Base-by-base conservation (phyloP, 1,284 basidiomycete genomes). In the Fistulinella staudtii region DNA sequence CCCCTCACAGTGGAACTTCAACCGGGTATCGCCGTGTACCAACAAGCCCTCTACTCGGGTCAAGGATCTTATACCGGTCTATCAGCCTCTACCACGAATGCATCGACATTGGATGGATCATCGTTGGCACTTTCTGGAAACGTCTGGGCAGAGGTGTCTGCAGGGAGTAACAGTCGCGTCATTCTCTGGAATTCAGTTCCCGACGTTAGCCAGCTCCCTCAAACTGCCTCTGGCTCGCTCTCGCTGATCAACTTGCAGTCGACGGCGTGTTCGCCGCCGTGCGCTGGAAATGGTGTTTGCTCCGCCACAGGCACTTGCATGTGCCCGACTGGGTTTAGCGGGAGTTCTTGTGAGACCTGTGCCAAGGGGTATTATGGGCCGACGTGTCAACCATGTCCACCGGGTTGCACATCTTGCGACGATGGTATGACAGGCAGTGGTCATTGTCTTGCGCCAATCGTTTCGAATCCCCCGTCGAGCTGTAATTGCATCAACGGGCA, bases 401-500 rank as follows among this genome's bases (percentile, higher is more conserved):
- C 68, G 3, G 78, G 75, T 8, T 91, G 89, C 61, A 53, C 68
- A 0, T 67, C 73, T 13, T 92, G 89, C 58, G 84, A 89, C 52
- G 79, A 87, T 22, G 89, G 89, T 7, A 80, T 86, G 33, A 75
- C 79, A 0, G 88, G 89, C 0, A 75, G 77, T 0, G 89, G 89
- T 0, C 69, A 69, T 40, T 92, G 89, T 59, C 71, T 88, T 46
- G 63, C 67, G 10, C 61, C 76, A 3, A 60, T 66, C 6, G 69
- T 79, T 24, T 56, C 61, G 34, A 79, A 79, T 50, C 68, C 73
- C 4, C 77, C 83, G 1, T 72, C 77, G 39, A 75, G 72, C 4
- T 92, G 89, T 64, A 84, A 86, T 54, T 92, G 89, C 56, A 50
- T 82, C 39, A 91, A 91, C 53, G 89, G 89, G 1, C 62, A 77